A percentile compares a stretch with the other conserved stretches of the same genome.
Conservation (phyloP, 1,139 yeast species). For the Yamadazyma buinensis region DNA sequence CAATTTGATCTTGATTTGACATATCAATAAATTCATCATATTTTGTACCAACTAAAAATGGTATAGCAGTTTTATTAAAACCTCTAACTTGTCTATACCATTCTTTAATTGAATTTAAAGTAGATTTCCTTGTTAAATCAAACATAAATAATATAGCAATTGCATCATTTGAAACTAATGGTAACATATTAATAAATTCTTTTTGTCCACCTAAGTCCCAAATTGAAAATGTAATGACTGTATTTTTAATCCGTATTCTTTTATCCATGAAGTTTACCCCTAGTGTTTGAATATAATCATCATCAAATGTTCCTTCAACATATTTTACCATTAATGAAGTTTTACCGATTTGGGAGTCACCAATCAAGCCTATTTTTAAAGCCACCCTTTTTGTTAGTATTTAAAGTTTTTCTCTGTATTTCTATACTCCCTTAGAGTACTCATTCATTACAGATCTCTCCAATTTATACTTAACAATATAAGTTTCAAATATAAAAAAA, state of each 20-base stretch:
- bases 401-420: too few species aligned
- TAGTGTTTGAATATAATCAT: conserved; percentile 86
- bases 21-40: conserved; percentile 84
- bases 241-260: conserved; percentile 78
- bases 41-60: conserved; percentile 90
- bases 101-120: conserved; percentile 82
- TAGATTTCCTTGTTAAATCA: conserved; percentile 84
- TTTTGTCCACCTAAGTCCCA: conserved; percentile 98
- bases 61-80: conserved; percentile 87
- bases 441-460: too few species aligned
- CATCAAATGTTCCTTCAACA: conserved; percentile 91
- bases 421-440: too few species aligned
- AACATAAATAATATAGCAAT: conserved; percentile 91
- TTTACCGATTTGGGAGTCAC: conserved; percentile 98
- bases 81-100: conserved; percentile 96
- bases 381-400: conserved; percentile 48
- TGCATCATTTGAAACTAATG: conserved; percentile 89
- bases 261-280: conserved; percentile 97
- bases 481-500: too few species aligned
- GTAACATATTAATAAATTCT: conserved; percentile 95
- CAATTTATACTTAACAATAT: too few species aligned
- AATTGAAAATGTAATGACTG: conserved; percentile 86
- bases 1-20: conserved; percentile 78
- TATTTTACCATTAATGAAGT: conserved; percentile 96
- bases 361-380: conserved; percentile 87